Evolutionary conservation across 176 grass and related monocot genomes (phyloP).

Genomic region (Themeda triandra): DNA sequence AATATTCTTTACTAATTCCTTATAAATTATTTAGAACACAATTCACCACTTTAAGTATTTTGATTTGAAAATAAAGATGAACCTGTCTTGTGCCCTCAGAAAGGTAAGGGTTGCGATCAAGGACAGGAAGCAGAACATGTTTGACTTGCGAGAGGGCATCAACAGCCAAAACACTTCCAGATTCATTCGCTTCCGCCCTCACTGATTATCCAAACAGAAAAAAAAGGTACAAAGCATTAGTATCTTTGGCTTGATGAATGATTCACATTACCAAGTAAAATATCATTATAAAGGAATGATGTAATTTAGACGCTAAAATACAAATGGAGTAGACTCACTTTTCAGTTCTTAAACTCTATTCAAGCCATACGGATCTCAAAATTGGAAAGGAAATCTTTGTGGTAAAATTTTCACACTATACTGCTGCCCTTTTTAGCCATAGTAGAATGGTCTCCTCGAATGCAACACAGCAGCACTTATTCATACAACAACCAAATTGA

Average conservation of each 20-base stretch:
- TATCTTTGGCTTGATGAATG: neutral
- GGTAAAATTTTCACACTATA: neutral
- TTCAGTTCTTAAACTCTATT: neutral
- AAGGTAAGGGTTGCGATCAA: slow-evolving; percentile 89
- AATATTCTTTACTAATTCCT: neutral
- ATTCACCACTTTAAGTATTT: neutral
- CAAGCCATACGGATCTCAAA: neutral
- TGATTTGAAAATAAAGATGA: slow-evolving; percentile 14
- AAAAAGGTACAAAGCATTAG: slow-evolving; percentile 2
- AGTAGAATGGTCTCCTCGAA: neutral
- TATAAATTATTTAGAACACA: neutral
- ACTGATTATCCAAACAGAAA: slow-evolving; percentile 39
- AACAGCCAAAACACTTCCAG: slow-evolving; percentile 52
- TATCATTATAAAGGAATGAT: neutral
- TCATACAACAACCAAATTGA: neutral
- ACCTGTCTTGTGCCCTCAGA: slow-evolving; percentile 99
- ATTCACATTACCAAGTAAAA: neutral
- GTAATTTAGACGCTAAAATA: neutral
- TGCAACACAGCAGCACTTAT: neutral
- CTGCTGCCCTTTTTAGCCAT: neutral
- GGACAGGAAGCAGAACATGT: slow-evolving; percentile 90
- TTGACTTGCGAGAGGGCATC: slow-evolving; percentile 82
- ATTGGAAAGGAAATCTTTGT: neutral
- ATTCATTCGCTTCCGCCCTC: slow-evolving; percentile 72
- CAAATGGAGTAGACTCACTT: neutral